Percentiles rank a stretch among this genome's conserved stretches.
Conservation (phyloP, 2,329 filamentous ascomycete genomes). For the Aureobasidium melanogenum region DNA sequence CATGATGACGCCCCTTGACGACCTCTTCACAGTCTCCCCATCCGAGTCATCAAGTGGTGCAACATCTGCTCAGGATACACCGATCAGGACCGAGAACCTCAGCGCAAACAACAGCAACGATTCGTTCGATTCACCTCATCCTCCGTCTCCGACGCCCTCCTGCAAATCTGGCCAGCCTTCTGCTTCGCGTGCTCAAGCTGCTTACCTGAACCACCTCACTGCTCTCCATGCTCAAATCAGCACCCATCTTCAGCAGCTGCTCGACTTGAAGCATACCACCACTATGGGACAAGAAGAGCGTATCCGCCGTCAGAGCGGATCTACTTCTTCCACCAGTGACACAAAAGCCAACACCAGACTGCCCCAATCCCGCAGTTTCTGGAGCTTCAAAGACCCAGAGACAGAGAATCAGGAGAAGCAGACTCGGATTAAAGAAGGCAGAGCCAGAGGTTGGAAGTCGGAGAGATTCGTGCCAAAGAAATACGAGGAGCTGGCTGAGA, state of each 20-base stretch:
- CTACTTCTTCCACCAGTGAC: background rate
- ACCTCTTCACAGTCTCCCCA: background rate
- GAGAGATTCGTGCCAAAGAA: constrained; percentile 21
- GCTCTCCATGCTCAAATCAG: constrained; percentile 24
- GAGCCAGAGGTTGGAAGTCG: constrained; percentile 20
- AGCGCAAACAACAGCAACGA: background rate
- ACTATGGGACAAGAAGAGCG: constrained; percentile 15
- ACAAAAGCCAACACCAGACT: background rate
- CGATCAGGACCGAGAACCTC: background rate
- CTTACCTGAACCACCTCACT: constrained; percentile 15
- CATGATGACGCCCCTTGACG: background rate
- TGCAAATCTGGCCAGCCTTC: background rate
- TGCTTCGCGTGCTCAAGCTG: constrained; percentile 8
- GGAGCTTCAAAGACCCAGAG: constrained; percentile 16
- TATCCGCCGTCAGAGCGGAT: background rate
- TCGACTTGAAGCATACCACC: constrained; percentile 18
- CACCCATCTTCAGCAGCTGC: constrained; percentile 28
- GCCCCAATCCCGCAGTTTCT: constrained; percentile 16
- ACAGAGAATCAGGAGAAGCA: constrained; percentile 20
- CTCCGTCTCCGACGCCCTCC: background rate
- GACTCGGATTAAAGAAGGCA: constrained; percentile 21
- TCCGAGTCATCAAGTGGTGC: background rate
- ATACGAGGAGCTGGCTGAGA: constrained; percentile 22
- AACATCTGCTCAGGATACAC: background rate
- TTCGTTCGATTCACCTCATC: background rate